Base-by-base conservation (phyloP, 2,329 filamentous ascomycete species). In the Alternaria triticimaculans region DNA sequence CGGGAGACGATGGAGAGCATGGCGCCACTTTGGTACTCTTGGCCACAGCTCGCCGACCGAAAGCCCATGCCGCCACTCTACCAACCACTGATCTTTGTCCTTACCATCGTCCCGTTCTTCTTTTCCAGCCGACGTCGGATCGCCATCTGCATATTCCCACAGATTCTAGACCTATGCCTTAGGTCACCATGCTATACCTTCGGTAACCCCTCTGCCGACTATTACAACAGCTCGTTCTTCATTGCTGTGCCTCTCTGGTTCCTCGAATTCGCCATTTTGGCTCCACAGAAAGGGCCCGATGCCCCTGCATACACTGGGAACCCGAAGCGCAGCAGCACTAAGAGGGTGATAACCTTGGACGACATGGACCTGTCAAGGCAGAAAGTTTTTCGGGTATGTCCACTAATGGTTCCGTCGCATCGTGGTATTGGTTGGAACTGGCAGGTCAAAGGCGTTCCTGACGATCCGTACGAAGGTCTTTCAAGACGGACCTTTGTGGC, bases 191-290 rank as follows among this genome's bases (percentile, higher is more conserved):
- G n/a, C 20, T 64, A 64, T 18, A 62, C 58, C 8, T 62, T 55
- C 50, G 56, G 59, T 25, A 33, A 46, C 18, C 43, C 37, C 25
- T 61, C 64, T 26, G 26, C 33, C 18, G 20, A 64, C n/a, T 63
- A 63, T 18, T 59, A 63, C 63, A 61, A 51, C 49, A 46, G n/a
- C 21, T 57, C 50, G 2, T 50, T 46, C 15, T 60, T 62, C 44
- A 53, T 62, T 11, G 58, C 66, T 0, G 41, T 48, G 7, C 58
- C 58, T 12, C 23, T 62, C 7, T 66, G 53, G 58, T 66, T 62
- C 26, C 23, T 68, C 44, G 55, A 60, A 37, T 64, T 62, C 26
- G 48, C 55, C 3, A 45, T 62, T 14, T 20, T 64, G 23, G 46
- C 45, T 11, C 55, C 61, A 23, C 23, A 45, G 20, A 41, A 59